Percentiles rank a stretch among this genome's conserved stretches.
These are phyloP conservation scores for Aspergillus leporis DNA, from an alignment of 495 filamentous ascomycete genomes.

Conservation along the genomic window DNA sequence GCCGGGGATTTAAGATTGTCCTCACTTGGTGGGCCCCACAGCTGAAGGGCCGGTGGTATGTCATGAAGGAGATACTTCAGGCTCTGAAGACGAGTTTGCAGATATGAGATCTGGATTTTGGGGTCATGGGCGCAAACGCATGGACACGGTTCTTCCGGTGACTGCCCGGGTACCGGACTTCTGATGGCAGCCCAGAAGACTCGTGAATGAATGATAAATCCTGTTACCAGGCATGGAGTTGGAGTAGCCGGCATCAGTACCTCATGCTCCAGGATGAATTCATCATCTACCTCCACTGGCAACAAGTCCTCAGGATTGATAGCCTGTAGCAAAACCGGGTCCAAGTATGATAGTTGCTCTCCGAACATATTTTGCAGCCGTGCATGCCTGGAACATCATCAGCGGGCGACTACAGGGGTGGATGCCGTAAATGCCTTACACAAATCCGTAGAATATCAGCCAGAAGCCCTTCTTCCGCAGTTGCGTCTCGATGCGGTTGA, in stretches of 20 bases:
- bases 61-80: conserved; percentile 13
- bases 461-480: conserved; percentile 43
- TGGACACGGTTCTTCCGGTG: conserved; percentile 16
- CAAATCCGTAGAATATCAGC: conserved; percentile 27
- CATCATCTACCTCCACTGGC: conserved; percentile 26
- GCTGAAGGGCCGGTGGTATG: conserved; percentile 9
- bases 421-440: conserved; percentile 14
- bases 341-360: conserved; percentile 23
- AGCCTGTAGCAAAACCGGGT: conserved; percentile 15
- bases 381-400: conserved; percentile 14
- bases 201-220: conserved; percentile 21
- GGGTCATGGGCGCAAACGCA: conserved; percentile 18
- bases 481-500: conserved; percentile 39
- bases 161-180: conserved; percentile 1
- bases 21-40: conserved; percentile 5
- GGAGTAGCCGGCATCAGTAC: conserved; percentile 11
- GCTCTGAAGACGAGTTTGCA: conserved; percentile 13
- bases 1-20: conserved; percentile 60
- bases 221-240: conserved; percentile 13
- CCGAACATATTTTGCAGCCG: conserved; percentile 23
- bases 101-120: conserved; percentile 13
- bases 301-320: conserved; percentile 26
- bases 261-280: conserved; percentile 25
- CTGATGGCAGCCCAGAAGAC: conserved; percentile 24
- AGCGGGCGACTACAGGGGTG: not conserved